Evolutionary conservation across 768 basidiomycete genomes (phyloP).

Genomic region (Suillus bovinus): DNA sequence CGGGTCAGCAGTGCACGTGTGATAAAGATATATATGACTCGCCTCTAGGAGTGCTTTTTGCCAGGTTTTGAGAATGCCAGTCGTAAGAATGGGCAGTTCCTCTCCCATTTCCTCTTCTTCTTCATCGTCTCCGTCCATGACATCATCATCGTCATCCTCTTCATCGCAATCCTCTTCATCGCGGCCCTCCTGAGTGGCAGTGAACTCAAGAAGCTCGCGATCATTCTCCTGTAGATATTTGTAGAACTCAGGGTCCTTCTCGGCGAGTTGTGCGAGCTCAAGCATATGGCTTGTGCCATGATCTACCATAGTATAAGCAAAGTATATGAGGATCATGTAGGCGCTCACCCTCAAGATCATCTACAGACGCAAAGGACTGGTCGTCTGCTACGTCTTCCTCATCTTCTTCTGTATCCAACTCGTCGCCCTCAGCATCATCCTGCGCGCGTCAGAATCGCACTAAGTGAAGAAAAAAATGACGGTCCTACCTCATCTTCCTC

Average conservation of each 20-base stretch:
- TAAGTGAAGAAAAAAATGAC: conserved; percentile 8
- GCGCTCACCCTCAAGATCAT: conserved; percentile 66
- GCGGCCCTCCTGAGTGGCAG: conserved; percentile 41
- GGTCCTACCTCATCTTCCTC: conserved; percentile 29
- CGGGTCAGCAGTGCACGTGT: conserved; percentile 4
- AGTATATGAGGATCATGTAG: not conserved
- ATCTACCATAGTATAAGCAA: conserved; percentile 39
- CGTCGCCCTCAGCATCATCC: conserved; percentile 24
- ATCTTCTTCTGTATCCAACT: conserved; percentile 43
- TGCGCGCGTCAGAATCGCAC: conserved; percentile 11
- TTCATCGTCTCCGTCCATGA: conserved; percentile 45
- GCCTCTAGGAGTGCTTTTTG: conserved; percentile 89
- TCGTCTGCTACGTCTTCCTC: conserved; percentile 50
- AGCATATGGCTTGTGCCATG: conserved; percentile 75
- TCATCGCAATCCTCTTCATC: conserved; percentile 41
- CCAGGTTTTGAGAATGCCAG: conserved; percentile 74
- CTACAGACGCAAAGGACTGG: conserved; percentile 75
- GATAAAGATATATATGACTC: conserved; percentile 16
- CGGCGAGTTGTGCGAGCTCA: conserved; percentile 84
- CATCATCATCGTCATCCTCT: conserved; percentile 49
- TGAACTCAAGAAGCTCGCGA: conserved; percentile 83
- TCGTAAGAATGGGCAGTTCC: conserved; percentile 59
- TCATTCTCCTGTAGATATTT: conserved; percentile 98
- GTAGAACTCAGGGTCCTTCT: conserved; percentile 99
- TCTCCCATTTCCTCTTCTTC: conserved; percentile 41